These are phyloP conservation scores for Ilyonectria destructans DNA, from an alignment of 2,329 filamentous ascomycete genomes.

Conservation along the genomic window DNA sequence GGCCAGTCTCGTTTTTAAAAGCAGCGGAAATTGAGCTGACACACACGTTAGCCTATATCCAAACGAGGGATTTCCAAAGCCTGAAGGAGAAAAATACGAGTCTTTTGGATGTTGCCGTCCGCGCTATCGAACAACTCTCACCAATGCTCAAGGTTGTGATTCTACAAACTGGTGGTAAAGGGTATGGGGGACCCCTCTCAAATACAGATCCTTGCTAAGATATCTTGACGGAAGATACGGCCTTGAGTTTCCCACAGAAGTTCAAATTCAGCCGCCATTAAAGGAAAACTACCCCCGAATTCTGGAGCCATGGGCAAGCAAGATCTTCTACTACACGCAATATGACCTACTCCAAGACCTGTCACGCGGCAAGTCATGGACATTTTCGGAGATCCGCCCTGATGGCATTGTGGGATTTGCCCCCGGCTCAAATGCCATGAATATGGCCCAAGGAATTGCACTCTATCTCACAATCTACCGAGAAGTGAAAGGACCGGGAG, in stretches of 20 bases:
- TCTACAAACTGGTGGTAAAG: constrained; percentile 40
- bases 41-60: constrained; percentile 29
- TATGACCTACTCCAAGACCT: constrained; percentile 31
- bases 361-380: constrained; percentile 34
- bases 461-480: constrained; percentile 34
- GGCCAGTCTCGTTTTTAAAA: too few species aligned
- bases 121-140: constrained; percentile 19
- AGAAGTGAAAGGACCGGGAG: constrained; percentile 32
- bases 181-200: neutral
- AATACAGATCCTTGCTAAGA: neutral
- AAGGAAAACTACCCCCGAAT: constrained; percentile 32
- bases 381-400: constrained; percentile 39
- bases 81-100: constrained; percentile 20
- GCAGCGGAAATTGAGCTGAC: too few species aligned
- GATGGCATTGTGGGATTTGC: constrained; percentile 40
- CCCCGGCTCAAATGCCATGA: constrained; percentile 36
- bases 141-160: constrained; percentile 29
- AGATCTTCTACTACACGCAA: constrained; percentile 40
- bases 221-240: constrained; percentile 28
- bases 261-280: constrained; percentile 29
- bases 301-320: constrained; percentile 35
- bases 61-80: constrained; percentile 7
- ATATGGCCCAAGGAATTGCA: constrained; percentile 35
- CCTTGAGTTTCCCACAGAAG: constrained; percentile 30
- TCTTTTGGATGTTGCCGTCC: constrained; percentile 24